Conservation (phyloP, 108 stramenopile species). For the Halocafeteria seosinensis region DNA sequence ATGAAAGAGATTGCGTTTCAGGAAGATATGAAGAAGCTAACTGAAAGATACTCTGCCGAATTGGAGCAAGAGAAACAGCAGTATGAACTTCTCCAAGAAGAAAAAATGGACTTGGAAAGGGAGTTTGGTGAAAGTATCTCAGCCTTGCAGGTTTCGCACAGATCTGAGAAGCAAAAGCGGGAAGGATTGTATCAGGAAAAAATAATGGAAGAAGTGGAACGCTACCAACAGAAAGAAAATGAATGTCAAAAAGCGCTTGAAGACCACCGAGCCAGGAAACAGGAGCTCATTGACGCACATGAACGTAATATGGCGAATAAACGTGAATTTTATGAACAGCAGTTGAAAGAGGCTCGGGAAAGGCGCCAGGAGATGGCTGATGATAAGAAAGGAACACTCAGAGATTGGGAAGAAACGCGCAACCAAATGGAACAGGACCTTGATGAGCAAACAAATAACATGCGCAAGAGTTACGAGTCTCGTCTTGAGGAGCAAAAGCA, state of each 20-base stretch:
- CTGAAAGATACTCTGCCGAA: constrained; percentile 39
- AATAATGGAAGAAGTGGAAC: constrained; percentile 41
- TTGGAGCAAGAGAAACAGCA: constrained; percentile 38
- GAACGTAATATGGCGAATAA: constrained; percentile 27
- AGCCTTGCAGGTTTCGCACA: constrained; percentile 33
- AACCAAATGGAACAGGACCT: constrained; percentile 43
- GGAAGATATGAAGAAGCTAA: constrained; percentile 46
- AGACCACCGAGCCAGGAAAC: not conserved
- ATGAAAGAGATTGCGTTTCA: constrained; percentile 41
- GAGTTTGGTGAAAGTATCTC: constrained; percentile 26
- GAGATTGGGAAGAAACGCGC: constrained; percentile 36
- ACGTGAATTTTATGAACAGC: constrained; percentile 29
- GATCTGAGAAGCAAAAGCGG: constrained; percentile 36
- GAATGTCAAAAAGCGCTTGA: constrained; percentile 23
- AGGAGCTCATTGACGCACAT: constrained; percentile 28
- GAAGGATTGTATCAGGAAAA: constrained; percentile 31
- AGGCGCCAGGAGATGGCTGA: constrained; percentile 21
- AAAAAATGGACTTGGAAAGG: constrained; percentile 27
- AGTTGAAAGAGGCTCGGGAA: constrained; percentile 32
- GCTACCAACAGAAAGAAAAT: constrained; percentile 31
- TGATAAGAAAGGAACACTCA: constrained; percentile 40
- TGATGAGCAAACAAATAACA: constrained; percentile 43
- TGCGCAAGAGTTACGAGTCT: constrained; percentile 22
- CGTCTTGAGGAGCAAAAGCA: constrained; percentile 29
- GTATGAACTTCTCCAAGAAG: constrained; percentile 32